A percentile compares a stretch with the other conserved stretches of the same genome.
phyloP scores from a whole-genome alignment of 139 green algal genomes.

The Tetradesmus lagerheimii region DNA sequence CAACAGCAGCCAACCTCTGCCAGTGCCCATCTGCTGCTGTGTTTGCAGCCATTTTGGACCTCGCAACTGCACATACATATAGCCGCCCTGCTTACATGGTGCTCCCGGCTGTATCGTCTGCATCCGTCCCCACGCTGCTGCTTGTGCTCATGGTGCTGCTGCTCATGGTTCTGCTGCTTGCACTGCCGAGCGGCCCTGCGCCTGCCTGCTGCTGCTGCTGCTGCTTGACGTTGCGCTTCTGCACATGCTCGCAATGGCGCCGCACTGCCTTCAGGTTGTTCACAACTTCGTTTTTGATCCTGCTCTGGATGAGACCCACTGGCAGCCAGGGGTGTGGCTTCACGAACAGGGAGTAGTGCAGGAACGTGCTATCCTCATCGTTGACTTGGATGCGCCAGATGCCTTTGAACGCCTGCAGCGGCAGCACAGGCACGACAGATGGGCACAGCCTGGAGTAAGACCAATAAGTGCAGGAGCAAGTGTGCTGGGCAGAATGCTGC shows the following conservation, averaged over 20 bases:
- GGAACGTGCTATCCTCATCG: slow-evolving; percentile 42
- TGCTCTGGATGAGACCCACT: slow-evolving; percentile 74
- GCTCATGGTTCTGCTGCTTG: neutral
- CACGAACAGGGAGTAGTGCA: slow-evolving; percentile 83
- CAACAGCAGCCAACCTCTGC: neutral
- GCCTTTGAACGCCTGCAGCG: slow-evolving; percentile 79
- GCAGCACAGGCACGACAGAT: neutral
- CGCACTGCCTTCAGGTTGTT: slow-evolving; percentile 77
- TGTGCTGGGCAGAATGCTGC: neutral
- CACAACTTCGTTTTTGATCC: slow-evolving; percentile 75
- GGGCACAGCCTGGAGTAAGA: too few species aligned
- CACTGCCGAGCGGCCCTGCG: neutral
- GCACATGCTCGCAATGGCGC: slow-evolving; percentile 52
- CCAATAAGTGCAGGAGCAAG: neutral
- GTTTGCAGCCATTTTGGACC: neutral
- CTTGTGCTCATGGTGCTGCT: neutral
- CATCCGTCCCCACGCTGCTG: neutral
- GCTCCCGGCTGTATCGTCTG: neutral
- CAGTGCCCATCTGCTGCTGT: neutral
- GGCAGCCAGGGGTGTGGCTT: slow-evolving; percentile 83
- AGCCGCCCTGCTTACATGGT: neutral
- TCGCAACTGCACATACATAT: neutral
- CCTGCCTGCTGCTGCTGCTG: neutral
- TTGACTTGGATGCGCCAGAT: slow-evolving; percentile 82
- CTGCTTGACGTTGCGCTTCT: neutral